phyloP scores from a whole-genome alignment of 2,329 filamentous ascomycete species.

The Fusarium veterinarium region DNA sequence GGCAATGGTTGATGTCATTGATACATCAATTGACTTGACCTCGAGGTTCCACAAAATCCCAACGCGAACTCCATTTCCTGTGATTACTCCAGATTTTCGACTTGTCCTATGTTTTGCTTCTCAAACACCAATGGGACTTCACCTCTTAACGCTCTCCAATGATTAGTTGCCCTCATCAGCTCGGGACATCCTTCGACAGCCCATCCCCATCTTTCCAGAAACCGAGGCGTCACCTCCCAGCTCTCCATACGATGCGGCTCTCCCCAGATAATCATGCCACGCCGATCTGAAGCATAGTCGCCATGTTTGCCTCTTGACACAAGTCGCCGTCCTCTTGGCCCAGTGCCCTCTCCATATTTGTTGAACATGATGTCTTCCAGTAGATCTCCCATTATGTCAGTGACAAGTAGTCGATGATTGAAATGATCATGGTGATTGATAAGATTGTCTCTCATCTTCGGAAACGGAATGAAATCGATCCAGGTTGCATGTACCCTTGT shows the following conservation, averaged over 20 bases:
- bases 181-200: conserved; percentile 4
- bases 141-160: conserved; percentile 7
- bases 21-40: background rate
- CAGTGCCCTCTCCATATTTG: conserved; percentile 9
- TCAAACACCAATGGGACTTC: background rate
- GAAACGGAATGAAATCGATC: conserved; percentile 7
- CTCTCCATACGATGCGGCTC: background rate
- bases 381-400: conserved; percentile 1
- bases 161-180: conserved; percentile 5
- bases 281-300: background rate
- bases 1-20: conserved; percentile 32
- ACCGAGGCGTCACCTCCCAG: conserved; percentile 10
- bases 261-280: conserved; percentile 9
- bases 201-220: conserved; percentile 16
- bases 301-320: background rate
- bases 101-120: accelerated
- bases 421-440: background rate
- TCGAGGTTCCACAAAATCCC: conserved; percentile 7
- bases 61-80: background rate
- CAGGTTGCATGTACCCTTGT: background rate
- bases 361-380: conserved; percentile 11
- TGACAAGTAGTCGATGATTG: conserved; percentile 1
- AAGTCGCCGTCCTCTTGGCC: background rate
- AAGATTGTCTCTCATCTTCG: conserved; percentile 7
- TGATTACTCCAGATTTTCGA: background rate